Evolutionary conservation across 2,329 filamentous ascomycete genomes (phyloP).

Genomic region (Aspergillus alliaceus): DNA sequence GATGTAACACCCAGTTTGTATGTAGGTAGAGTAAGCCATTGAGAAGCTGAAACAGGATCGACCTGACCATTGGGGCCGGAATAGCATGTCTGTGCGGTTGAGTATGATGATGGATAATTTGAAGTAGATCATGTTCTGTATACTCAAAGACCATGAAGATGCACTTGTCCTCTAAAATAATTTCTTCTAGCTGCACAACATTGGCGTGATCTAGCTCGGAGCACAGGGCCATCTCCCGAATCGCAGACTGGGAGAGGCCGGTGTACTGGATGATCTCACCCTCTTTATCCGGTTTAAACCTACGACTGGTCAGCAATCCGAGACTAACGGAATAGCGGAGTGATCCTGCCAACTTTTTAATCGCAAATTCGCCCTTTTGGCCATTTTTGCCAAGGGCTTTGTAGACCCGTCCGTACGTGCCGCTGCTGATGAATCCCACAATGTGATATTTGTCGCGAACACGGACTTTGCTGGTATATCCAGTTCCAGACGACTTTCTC

Average conservation of each 20-base stretch:
- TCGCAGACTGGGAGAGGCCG: conserved; percentile 93
- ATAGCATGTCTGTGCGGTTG: conserved; percentile 86
- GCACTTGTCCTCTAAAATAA: conserved; percentile 96
- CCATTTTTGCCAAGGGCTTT: conserved; percentile 80
- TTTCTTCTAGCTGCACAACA: conserved; percentile 87
- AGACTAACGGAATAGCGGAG: not conserved
- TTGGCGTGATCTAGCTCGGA: conserved; percentile 87
- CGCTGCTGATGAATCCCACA: conserved; percentile 95
- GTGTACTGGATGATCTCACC: conserved; percentile 93
- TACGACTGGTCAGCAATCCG: conserved; percentile 30
- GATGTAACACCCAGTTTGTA: conserved; percentile 94
- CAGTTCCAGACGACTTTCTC: conserved; percentile 46
- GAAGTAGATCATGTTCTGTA: conserved; percentile 92
- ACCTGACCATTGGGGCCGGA: conserved; percentile 83
- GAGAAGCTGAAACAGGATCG: conserved; percentile 92
- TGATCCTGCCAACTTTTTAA: conserved; percentile 73
- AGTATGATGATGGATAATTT: conserved; percentile 98
- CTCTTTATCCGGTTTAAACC: conserved; percentile 96
- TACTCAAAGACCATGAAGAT: conserved; percentile 99
- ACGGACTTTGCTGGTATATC: conserved; percentile 71
- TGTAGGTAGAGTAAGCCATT: conserved; percentile 95
- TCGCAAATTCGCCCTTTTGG: conserved; percentile 82
- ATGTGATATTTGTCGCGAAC: conserved; percentile 94
- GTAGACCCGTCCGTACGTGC: conserved; percentile 97
- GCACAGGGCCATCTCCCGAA: conserved; percentile 96